Evolutionary conservation across 495 filamentous ascomycete species (phyloP).

Genomic region (Podospora comata): DNA sequence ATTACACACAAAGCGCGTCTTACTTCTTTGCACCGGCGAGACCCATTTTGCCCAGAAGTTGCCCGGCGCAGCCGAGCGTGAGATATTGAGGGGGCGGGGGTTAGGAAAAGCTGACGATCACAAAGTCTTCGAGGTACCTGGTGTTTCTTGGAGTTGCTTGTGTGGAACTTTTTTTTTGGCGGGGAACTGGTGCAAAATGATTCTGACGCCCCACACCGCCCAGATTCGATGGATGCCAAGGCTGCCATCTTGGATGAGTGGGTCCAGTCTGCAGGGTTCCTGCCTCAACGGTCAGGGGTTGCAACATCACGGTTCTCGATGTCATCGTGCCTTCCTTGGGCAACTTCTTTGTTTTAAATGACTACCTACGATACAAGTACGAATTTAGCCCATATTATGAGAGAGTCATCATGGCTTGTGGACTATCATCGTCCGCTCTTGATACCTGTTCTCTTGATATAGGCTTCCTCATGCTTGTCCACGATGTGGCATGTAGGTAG

Average conservation of each 20-base stretch:
- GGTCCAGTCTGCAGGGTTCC: slow-evolving; percentile 12
- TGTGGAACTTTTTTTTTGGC: slow-evolving; percentile 28
- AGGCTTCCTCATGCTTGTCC: background rate
- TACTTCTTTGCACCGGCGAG: slow-evolving; percentile 73
- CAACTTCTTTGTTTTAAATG: background rate
- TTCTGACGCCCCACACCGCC: slow-evolving; percentile 30
- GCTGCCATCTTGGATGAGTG: background rate
- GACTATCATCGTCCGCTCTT: no score
- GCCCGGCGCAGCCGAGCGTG: slow-evolving; percentile 22
- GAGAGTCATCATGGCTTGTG: no score
- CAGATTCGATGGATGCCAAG: slow-evolving; percentile 3
- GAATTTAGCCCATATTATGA: no score
- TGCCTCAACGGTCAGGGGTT: background rate
- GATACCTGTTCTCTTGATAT: no score
- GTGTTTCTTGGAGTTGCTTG: background rate
- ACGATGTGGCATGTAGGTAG: background rate
- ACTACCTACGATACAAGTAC: no score
- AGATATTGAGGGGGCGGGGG: background rate
- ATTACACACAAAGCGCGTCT: slow-evolving; percentile 13
- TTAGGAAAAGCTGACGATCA: background rate
- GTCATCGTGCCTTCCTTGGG: background rate
- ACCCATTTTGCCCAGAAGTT: slow-evolving; percentile 55
- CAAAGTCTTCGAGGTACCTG: slow-evolving; percentile 3
- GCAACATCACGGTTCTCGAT: background rate
- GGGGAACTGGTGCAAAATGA: slow-evolving; percentile 25